Evolutionary conservation across 352 stramenopile species (phyloP), one percentile per base, ranked within the genome.

Genomic region (Thalassiosira oceanica): DNA sequence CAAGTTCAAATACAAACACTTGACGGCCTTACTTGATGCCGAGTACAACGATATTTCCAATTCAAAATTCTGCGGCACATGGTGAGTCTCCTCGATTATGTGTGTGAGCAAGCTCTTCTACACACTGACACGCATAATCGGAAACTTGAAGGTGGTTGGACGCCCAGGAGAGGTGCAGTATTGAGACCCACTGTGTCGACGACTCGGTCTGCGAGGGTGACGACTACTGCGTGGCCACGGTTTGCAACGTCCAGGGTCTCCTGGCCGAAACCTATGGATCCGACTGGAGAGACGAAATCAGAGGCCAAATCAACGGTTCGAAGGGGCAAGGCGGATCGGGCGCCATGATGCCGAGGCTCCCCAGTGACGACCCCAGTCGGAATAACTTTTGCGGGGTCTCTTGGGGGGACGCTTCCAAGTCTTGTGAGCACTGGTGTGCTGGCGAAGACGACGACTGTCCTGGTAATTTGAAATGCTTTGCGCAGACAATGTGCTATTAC

Each of bases 401-500:
- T 21, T 73, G 62, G 62, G 43, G 16, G 8, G 45, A 61, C 49
- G 62, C 62, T 23, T 45, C 8, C 39, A 24, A 20, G 3, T 31
- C 33, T 21, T 73, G 51, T 36, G 44, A 15, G n/a, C 5, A 45
- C 36, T 63, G 61, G 61, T 44, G 35, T 37, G 21, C 23, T 4
- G 21, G 43, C n/a, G 61, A n/a, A 18, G 28, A 72, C 3, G 52
- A 57, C 29, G 23, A 54, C 5, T 71, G 51, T 37, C 51, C 49
- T 20, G 42, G 28, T 26, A 43, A 36, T 15, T 6, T 46, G 48
- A 21, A 10, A 26, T 76, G 65, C 27, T 76, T 70, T 52, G 65
- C 56, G 18, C 27, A 68, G 10, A 76, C 65, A 15, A 27, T 24
- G 16, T 76, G 65, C 26, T 65, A 76, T 46, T 53, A 68, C 26